These are phyloP conservation scores for Colletotrichum endophyticum DNA, from an alignment of 2,329 filamentous ascomycete species.

Conservation along the genomic window DNA sequence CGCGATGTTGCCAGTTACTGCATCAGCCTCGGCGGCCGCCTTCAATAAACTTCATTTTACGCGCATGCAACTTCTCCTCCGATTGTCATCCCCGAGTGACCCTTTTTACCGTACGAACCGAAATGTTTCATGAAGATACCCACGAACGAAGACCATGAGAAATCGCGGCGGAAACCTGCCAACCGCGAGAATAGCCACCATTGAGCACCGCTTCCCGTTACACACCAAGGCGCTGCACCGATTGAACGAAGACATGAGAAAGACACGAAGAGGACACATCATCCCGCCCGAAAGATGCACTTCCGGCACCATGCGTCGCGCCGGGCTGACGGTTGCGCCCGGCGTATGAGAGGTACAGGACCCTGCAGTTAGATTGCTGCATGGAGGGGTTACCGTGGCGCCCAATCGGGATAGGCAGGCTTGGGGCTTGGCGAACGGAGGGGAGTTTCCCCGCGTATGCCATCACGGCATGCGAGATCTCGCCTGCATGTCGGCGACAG, in stretches of 20 bases:
- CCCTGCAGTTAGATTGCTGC: background rate
- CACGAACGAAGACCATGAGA: background rate
- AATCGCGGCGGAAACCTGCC: background rate
- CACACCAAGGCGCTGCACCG: background rate
- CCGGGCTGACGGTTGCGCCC: background rate
- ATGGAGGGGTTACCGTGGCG: background rate
- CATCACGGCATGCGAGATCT: background rate
- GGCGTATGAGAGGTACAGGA: background rate
- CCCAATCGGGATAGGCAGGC: background rate
- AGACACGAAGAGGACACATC: background rate
- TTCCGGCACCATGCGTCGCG: background rate
- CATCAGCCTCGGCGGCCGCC: background rate
- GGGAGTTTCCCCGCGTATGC: background rate
- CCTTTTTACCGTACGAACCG: background rate
- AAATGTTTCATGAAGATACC: conserved; percentile 1
- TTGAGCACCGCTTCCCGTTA: background rate
- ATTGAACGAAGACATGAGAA: background rate
- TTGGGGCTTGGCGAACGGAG: background rate
- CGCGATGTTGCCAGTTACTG: background rate
- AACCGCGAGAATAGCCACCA: background rate
- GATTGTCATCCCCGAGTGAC: background rate
- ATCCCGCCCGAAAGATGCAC: background rate
- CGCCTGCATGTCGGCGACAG: background rate
- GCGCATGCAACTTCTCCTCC: background rate
- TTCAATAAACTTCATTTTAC: background rate